Base-by-base conservation (phyloP, 2,329 filamentous ascomycete species). In the Blumeria graminis region DNA sequence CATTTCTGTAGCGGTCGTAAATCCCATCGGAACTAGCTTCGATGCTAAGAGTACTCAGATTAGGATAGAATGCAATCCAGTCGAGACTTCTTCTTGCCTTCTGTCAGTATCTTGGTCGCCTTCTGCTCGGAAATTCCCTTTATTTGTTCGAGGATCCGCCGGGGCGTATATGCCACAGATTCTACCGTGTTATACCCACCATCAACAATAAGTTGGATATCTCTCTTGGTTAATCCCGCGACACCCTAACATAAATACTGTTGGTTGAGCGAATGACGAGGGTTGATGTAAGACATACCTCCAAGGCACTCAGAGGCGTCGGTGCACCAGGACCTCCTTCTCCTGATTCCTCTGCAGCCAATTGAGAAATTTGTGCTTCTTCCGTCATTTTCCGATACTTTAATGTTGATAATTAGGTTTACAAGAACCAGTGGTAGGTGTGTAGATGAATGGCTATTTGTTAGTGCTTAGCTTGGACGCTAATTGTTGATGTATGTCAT, bases 1-100 rank as follows among this genome's bases (percentile, higher is more conserved):
- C 89, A 98, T 98, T 70, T 98, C 93, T 0, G 92, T 98, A 3
- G 92, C 92, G 0, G 92, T 98, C 1, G 93, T 98, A 68, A 98
- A 98, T 45, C 92, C 92, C 89, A 98, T 94, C 0, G 92, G 92
- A 0, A 98, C 92, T 55, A 96, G 77, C 69, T 95, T 98, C 1
- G 88, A 89, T 33, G 90, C 90, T 93, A 62, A 54, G 9, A 41
- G 48, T 57, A 53, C 32, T 62, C 11, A 62, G 55, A 55, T 18
- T 13, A 11, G 34, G 14, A 11, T 10, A 22, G 14, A 8, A 52
- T 34, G 52, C 34, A 14, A 35, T 3, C 48, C 14, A 41, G 60
- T 55, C 10, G 8, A 1, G 46, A 55, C 18, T 28, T 28, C 51
- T 10, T 43, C 56, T 11, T 51, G 90, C 89, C 89, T 74, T 96